Evolutionary conservation across 2,329 filamentous ascomycete species (phyloP).

Genomic region (Hypoxylon sp.): DNA sequence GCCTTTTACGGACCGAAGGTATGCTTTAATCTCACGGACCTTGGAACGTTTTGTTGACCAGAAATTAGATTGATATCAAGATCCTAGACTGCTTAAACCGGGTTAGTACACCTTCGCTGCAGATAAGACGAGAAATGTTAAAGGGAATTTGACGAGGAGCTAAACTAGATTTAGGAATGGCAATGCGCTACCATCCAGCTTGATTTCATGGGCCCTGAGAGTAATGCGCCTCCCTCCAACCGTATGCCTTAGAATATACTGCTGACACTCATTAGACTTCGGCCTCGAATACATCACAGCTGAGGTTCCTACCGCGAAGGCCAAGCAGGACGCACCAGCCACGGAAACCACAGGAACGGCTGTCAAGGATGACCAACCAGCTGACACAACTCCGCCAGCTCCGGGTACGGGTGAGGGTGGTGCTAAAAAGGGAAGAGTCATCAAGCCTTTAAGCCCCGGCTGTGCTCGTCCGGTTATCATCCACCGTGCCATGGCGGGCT

Average conservation of each 20-base stretch:
- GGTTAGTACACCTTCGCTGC: constrained; percentile 53
- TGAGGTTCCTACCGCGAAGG: constrained; percentile 51
- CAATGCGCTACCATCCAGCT: constrained; percentile 95
- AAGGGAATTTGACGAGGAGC: background rate
- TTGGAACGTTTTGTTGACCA: constrained; percentile 6
- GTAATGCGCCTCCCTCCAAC: constrained; percentile 9
- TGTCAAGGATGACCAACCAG: constrained; percentile 43
- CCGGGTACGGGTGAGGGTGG: constrained; percentile 8
- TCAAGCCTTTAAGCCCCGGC: constrained; percentile 67
- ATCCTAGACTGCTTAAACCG: constrained; percentile 87
- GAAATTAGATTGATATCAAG: constrained; percentile 73
- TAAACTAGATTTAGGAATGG: constrained; percentile 52
- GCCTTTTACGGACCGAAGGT: constrained; percentile 99
- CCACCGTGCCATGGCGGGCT: constrained; percentile 83
- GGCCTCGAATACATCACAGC: constrained; percentile 85
- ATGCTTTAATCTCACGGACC: background rate
- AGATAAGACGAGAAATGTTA: background rate
- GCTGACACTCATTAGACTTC: constrained; percentile 76
- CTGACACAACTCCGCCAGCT: constrained; percentile 37
- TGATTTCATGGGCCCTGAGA: constrained; percentile 73
- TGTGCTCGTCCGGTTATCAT: constrained; percentile 87
- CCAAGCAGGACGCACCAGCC: constrained; percentile 24
- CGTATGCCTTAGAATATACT: background rate
- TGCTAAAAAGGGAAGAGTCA: constrained; percentile 45
- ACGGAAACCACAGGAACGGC: constrained; percentile 51